Percentiles rank a stretch among this genome's conserved stretches.
Evolutionary conservation across 768 basidiomycete species (phyloP).

Genomic region (Lentinus tigrinus): DNA sequence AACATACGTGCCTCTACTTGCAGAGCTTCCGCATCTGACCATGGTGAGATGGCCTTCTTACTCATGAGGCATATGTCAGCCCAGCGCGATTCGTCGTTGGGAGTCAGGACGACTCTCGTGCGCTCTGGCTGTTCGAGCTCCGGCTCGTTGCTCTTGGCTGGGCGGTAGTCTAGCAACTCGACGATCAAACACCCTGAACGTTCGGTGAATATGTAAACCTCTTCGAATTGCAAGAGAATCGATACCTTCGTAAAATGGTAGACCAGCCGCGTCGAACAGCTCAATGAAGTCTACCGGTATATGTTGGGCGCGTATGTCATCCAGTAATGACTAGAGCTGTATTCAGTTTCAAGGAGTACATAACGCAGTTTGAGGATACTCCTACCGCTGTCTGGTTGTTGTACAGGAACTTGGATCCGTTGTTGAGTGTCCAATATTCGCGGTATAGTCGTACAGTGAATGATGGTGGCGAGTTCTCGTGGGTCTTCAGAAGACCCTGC

Average conservation of each 20-base stretch:
- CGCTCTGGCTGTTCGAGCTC: conserved; percentile 55
- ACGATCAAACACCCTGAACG: conserved; percentile 78
- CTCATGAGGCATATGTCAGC: conserved; percentile 75
- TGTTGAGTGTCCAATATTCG: conserved; percentile 83
- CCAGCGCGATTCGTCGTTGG: conserved; percentile 76
- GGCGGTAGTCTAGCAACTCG: conserved; percentile 76
- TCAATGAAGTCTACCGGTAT: conserved; percentile 87
- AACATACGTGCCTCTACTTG: conserved; percentile 73
- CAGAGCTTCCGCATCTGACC: conserved; percentile 71
- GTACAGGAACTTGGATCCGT: conserved; percentile 78
- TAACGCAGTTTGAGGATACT: not conserved
- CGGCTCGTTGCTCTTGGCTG: conserved; percentile 56
- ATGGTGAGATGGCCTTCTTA: conserved; percentile 52
- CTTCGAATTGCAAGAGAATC: conserved; percentile 5
- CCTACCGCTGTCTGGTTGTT: conserved; percentile 70
- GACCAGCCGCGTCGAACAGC: conserved; percentile 66
- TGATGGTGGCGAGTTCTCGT: conserved; percentile 60
- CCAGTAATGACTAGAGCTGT: conserved; percentile 62
- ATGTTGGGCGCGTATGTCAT: conserved; percentile 78
- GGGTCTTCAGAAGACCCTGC: conserved; percentile 58
- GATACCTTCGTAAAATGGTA: conserved; percentile 84
- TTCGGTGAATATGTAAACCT: not conserved
- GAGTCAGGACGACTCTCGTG: conserved; percentile 74
- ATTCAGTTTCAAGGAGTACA: conserved; percentile 2
- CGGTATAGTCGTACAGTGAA: conserved; percentile 77